phyloP scores from a whole-genome alignment of 169 alveolate species.

The Plasmodium billcollinsi region DNA sequence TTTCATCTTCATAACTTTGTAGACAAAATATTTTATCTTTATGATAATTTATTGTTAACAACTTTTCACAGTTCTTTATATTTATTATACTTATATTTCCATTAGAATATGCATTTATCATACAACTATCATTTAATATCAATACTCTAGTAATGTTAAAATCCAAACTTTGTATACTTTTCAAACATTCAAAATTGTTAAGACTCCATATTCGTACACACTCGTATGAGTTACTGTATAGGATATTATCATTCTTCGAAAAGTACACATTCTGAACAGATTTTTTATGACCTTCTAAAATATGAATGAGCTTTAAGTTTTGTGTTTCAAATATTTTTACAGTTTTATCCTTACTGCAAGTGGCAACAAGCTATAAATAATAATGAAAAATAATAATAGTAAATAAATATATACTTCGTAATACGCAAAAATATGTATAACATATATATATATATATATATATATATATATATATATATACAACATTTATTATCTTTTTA shows the following conservation, averaged over 20 bases:
- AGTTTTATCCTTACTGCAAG: slow-evolving; percentile 75
- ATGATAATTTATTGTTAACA: slow-evolving; percentile 56
- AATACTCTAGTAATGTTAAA: slow-evolving; percentile 55
- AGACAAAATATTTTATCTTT: slow-evolving; percentile 75
- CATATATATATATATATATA: neutral
- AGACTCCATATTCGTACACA: slow-evolving; percentile 57
- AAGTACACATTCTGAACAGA: slow-evolving; percentile 65
- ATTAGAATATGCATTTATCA: slow-evolving; percentile 64
- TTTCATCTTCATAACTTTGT: slow-evolving; percentile 4
- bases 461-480: neutral
- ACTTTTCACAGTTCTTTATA: slow-evolving; percentile 61
- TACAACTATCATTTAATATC: slow-evolving; percentile 51
- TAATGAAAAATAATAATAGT: neutral
- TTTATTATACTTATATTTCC: slow-evolving; percentile 69
- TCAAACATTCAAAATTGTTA: slow-evolving; percentile 35
- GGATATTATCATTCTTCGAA: slow-evolving; percentile 20
- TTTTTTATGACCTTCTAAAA: slow-evolving; percentile 73
- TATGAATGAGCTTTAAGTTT: slow-evolving; percentile 25
- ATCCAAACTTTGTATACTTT: slow-evolving; percentile 73
- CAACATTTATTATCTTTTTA: no score
- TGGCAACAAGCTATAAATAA: slow-evolving; percentile 44
- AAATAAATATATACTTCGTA: neutral
- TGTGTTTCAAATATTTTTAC: slow-evolving; percentile 53
- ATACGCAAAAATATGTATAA: neutral
- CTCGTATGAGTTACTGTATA: slow-evolving; percentile 67